A percentile compares a stretch with the other conserved stretches of the same genome.
phyloP scores from a whole-genome alignment of 2,329 filamentous ascomycete species.

The Calycina marina region DNA sequence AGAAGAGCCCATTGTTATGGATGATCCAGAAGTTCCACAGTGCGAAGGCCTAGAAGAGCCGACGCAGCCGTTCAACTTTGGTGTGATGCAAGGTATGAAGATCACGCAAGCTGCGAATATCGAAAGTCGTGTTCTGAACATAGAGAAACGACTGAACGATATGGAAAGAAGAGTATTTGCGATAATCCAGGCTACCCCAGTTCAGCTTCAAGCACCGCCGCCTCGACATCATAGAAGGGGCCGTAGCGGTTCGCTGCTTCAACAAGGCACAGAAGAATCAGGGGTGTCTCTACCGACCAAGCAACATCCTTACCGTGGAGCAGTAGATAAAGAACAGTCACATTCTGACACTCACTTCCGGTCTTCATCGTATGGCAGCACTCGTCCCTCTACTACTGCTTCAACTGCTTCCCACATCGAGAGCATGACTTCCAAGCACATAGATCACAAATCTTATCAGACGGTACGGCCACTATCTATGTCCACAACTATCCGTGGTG shows the following conservation, averaged over 20 bases:
- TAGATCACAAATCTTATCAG: slow-evolving; percentile 6
- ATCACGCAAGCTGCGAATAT: slow-evolving; percentile 40
- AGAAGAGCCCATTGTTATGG: slow-evolving; percentile 10
- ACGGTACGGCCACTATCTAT: slow-evolving; percentile 19
- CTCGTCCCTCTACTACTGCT: slow-evolving; percentile 16
- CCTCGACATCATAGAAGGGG: slow-evolving; percentile 7
- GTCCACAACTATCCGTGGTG: slow-evolving; percentile 19
- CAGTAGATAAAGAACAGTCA: neutral
- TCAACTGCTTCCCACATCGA: slow-evolving; percentile 14
- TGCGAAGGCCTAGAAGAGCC: slow-evolving; percentile 21
- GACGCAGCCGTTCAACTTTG: slow-evolving; percentile 40
- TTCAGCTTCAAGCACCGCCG: slow-evolving; percentile 16
- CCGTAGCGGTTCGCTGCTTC: slow-evolving; percentile 9
- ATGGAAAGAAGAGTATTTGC: slow-evolving; percentile 28
- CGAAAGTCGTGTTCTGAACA: slow-evolving; percentile 34
- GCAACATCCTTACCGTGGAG: slow-evolving; percentile 6
- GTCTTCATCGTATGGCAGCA: slow-evolving; percentile 13
- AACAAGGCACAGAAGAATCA: slow-evolving; percentile 14
- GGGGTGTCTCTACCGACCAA: slow-evolving; percentile 15
- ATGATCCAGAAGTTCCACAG: slow-evolving; percentile 10
- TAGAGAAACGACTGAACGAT: slow-evolving; percentile 37
- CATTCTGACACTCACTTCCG: slow-evolving; percentile 6
- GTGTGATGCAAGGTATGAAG: slow-evolving; percentile 37
- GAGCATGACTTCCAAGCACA: slow-evolving; percentile 10
- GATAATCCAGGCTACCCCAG: slow-evolving; percentile 3